Evolutionary conservation across 2,329 filamentous ascomycete genomes (phyloP).

Genomic region (Beauveria bassiana): DNA sequence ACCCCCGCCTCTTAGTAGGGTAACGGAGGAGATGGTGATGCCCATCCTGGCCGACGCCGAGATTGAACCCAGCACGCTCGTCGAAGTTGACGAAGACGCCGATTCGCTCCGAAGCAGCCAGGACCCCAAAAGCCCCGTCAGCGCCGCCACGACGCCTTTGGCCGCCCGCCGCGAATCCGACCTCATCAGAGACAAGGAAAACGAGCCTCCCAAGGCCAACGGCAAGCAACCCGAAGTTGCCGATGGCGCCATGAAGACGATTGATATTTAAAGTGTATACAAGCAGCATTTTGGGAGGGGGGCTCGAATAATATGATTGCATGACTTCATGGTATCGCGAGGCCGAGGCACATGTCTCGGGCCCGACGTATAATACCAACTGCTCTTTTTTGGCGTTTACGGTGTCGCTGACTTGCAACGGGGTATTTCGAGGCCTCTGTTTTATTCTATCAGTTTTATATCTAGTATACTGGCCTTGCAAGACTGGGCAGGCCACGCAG

Average conservation of each 20-base stretch:
- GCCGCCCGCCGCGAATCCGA: constrained; percentile 28
- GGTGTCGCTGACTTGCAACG: neutral
- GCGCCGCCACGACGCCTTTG: constrained; percentile 17
- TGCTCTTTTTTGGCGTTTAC: constrained; percentile 8
- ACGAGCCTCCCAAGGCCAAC: constrained; percentile 29
- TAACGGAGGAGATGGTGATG: constrained; percentile 57
- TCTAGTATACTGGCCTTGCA: constrained; percentile 2
- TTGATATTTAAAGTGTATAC: constrained; percentile 43
- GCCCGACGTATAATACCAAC: neutral
- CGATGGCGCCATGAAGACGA: constrained; percentile 52
- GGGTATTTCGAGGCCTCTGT: neutral
- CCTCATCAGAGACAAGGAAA: constrained; percentile 32
- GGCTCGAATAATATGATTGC: constrained; percentile 10
- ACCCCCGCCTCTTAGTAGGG: constrained; percentile 64
- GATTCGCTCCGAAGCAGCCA: constrained; percentile 44
- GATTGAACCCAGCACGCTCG: constrained; percentile 41
- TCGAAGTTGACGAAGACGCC: constrained; percentile 52
- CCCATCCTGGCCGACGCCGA: constrained; percentile 30
- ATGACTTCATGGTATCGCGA: constrained; percentile 7
- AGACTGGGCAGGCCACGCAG: neutral
- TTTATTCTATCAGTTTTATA: neutral
- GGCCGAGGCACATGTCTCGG: neutral
- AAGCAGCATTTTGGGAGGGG: constrained; percentile 12
- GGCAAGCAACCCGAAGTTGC: constrained; percentile 36
- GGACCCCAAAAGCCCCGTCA: constrained; percentile 27